These are phyloP conservation scores for Neonectria neomacrospora DNA, from an alignment of 2,329 filamentous ascomycete genomes.

Conservation along the genomic window DNA sequence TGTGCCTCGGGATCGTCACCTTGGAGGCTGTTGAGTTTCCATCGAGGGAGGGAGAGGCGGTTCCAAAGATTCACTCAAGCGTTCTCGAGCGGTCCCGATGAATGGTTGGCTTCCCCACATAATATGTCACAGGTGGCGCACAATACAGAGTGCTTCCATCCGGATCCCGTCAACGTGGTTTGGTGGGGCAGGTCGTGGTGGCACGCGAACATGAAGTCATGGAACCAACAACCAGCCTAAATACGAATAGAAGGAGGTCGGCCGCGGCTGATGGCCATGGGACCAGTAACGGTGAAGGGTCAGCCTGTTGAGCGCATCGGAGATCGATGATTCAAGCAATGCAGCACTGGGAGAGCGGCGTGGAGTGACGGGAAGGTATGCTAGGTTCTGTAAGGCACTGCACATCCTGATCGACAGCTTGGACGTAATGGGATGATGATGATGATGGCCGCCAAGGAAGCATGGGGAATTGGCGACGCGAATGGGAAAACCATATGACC, in stretches of 20 bases:
- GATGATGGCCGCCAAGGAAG: constrained; percentile 5
- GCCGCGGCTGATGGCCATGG: background rate
- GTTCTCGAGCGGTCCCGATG: constrained; percentile 27
- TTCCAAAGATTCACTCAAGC: constrained; percentile 22
- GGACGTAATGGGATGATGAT: constrained; percentile 4
- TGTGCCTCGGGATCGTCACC: constrained; percentile 5
- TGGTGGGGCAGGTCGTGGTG: constrained; percentile 27
- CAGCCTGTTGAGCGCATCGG: constrained; percentile 8
- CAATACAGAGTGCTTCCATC: background rate
- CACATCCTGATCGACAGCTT: constrained; percentile 14
- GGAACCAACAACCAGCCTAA: constrained; percentile 27
- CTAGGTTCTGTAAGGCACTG: constrained; percentile 14
- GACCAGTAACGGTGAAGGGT: background rate
- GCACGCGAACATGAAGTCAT: constrained; percentile 27
- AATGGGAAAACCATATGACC: background rate
- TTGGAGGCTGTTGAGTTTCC: constrained; percentile 34
- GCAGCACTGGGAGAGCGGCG: constrained; percentile 1
- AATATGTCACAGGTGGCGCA: constrained; percentile 21
- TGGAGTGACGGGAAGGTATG: constrained; percentile 11
- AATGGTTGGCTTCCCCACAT: constrained; percentile 34
- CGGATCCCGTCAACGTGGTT: constrained; percentile 25
- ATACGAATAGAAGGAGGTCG: background rate
- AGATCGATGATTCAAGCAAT: constrained; percentile 14
- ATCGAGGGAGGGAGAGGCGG: constrained; percentile 24
- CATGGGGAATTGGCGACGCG: background rate